Evolutionary conservation across 139 green algal species (phyloP).

Genomic region (Chlorella sp.): DNA sequence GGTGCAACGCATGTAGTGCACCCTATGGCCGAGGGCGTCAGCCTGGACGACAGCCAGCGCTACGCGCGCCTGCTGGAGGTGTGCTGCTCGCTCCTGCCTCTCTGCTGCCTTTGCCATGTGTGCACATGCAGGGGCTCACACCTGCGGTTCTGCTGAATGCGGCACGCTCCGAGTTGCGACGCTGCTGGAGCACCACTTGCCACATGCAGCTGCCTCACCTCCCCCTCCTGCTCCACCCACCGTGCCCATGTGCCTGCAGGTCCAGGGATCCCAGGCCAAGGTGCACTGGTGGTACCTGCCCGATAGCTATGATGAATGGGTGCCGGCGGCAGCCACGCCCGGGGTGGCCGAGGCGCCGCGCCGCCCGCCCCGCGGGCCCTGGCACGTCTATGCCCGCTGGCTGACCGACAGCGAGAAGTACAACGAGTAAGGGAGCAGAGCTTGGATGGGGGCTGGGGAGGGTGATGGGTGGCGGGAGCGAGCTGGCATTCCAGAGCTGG

Average conservation of each 20-base stretch:
- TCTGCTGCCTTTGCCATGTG: too few species aligned
- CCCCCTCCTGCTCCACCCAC: too few species aligned
- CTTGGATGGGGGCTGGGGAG: too few species aligned
- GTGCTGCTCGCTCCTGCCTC: constrained; percentile 30
- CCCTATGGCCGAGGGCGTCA: constrained; percentile 65
- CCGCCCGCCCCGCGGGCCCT: constrained; percentile 34
- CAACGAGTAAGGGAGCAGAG: constrained; percentile 79
- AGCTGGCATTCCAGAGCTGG: too few species aligned
- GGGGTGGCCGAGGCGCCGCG: not conserved
- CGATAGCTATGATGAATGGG: constrained; percentile 87
- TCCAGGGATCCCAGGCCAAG: constrained; percentile 54
- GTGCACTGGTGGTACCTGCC: constrained; percentile 91
- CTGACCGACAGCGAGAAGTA: constrained; percentile 83
- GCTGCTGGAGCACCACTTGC: too few species aligned
- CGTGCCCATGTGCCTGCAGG: not conserved
- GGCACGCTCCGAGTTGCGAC: too few species aligned
- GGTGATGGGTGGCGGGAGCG: too few species aligned
- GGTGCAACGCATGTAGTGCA: constrained; percentile 80
- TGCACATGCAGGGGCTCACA: too few species aligned
- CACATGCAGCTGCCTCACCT: too few species aligned
- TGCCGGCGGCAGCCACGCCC: constrained; percentile 57
- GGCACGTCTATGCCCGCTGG: constrained; percentile 79
- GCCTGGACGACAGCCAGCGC: constrained; percentile 79
- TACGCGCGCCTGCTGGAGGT: constrained; percentile 75
- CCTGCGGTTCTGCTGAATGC: too few species aligned